phyloP scores from a whole-genome alignment of 139 green algal genomes.

The Dunaliella primolecta region DNA sequence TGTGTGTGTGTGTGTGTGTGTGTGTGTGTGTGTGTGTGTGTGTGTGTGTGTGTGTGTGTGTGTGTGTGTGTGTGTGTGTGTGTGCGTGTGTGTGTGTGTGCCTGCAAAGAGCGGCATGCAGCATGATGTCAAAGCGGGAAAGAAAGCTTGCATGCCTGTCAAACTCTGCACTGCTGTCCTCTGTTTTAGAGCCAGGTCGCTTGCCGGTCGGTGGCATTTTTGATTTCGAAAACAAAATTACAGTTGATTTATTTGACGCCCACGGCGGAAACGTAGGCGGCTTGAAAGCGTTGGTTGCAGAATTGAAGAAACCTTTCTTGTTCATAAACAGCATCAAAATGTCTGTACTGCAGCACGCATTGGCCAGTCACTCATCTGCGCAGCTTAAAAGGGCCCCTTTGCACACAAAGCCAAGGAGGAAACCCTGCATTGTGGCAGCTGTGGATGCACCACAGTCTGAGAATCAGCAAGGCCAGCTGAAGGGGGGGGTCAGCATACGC shows the following conservation, averaged over 20 bases:
- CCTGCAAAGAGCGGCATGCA: too few species aligned
- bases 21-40: not conserved
- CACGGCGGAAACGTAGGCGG: too few species aligned
- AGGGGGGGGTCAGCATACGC: constrained; percentile 59
- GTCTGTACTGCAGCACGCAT: too few species aligned
- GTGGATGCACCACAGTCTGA: not conserved
- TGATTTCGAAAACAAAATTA: not conserved
- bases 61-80: not conserved
- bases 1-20: too few species aligned
- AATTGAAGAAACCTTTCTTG: too few species aligned
- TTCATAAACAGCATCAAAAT: too few species aligned
- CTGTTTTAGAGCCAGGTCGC: not conserved
- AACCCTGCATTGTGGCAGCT: not conserved
- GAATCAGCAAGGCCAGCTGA: not conserved
- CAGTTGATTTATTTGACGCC: not conserved
- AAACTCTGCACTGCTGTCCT: not conserved
- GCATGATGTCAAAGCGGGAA: too few species aligned
- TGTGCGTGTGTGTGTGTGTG: not conserved
- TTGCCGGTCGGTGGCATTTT: not conserved
- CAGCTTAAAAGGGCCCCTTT: too few species aligned
- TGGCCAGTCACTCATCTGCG: too few species aligned
- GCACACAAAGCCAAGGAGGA: too few species aligned
- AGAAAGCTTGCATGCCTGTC: not conserved
- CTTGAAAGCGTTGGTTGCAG: too few species aligned
- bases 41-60: not conserved